These are phyloP conservation scores for Dictyostelium firmibasis DNA, from an alignment of 78 protist species.

Conservation along the genomic window DNA sequence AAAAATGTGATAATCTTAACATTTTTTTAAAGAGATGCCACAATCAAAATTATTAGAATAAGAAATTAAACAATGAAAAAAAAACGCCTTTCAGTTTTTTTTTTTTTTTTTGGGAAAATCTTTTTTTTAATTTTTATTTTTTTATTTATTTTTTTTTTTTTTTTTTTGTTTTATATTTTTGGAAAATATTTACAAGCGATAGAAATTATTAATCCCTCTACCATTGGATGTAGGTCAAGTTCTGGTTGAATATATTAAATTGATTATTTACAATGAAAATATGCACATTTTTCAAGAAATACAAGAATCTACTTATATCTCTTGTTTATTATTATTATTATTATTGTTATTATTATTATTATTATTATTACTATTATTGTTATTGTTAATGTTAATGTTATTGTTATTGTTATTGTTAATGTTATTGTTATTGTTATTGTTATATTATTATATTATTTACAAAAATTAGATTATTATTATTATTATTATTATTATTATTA, in stretches of 20 bases:
- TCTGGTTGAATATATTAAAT: no score
- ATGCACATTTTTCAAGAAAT: background rate
- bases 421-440: no score
- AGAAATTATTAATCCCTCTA: no score
- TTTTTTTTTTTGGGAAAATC: no score
- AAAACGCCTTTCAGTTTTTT: no score
- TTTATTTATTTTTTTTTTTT: background rate
- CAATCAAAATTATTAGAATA: background rate
- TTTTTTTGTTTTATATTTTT: background rate
- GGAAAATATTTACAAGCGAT: background rate
- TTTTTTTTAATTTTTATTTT: background rate
- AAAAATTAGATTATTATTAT: no score
- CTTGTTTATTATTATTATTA: background rate
- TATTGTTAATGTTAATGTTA: no score
- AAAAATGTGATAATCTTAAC: background rate
- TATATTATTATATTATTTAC: no score
- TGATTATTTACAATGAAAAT: background rate
- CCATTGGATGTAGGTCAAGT: no score
- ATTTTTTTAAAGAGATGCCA: background rate
- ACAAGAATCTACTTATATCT: background rate
- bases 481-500: no score
- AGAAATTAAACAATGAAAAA: background rate
- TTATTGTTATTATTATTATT: background rate
- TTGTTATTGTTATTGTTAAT: no score
- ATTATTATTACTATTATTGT: background rate